Percentiles rank a stretch among this genome's conserved stretches.
These are phyloP conservation scores for Echium plantagineum DNA, from an alignment of 257 asterid species.

Conservation along the genomic window DNA sequence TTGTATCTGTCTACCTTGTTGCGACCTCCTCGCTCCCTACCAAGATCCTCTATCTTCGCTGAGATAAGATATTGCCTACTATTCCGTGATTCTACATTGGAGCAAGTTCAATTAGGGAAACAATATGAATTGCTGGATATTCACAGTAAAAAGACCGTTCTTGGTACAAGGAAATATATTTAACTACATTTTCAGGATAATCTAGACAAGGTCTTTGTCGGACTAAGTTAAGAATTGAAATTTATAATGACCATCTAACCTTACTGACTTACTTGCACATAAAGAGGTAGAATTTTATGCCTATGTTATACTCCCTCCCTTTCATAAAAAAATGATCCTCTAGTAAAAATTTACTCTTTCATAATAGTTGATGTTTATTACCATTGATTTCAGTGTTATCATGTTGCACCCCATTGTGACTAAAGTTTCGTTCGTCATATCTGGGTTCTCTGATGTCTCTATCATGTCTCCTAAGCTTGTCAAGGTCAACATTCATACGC, in stretches of 20 bases:
- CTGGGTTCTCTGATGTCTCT: slow-evolving; percentile 40
- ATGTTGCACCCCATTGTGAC: slow-evolving; percentile 13
- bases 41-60: slow-evolving; percentile 39
- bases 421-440: slow-evolving; percentile 28
- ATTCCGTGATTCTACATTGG: slow-evolving; percentile 51
- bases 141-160: neutral
- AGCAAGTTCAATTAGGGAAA: neutral
- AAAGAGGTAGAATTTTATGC: neutral
- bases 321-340: too few species aligned
- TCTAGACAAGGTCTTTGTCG: neutral
- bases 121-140: neutral
- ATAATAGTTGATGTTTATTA: slow-evolving; percentile 17
- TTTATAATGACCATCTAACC: neutral
- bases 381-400: slow-evolving; percentile 33
- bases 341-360: too few species aligned
- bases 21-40: slow-evolving; percentile 30
- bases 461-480: slow-evolving; percentile 35
- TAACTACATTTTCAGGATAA: neutral
- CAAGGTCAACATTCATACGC: slow-evolving; percentile 36
- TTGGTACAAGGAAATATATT: neutral
- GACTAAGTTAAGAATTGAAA: neutral
- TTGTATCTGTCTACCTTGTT: slow-evolving; percentile 43
- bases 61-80: slow-evolving; percentile 31
- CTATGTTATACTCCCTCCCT: neutral
- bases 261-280: too few species aligned